Evolutionary conservation across 345 rosid species (phyloP), one percentile per base, ranked within the genome.

Genomic region (Lepidium africanum): DNA sequence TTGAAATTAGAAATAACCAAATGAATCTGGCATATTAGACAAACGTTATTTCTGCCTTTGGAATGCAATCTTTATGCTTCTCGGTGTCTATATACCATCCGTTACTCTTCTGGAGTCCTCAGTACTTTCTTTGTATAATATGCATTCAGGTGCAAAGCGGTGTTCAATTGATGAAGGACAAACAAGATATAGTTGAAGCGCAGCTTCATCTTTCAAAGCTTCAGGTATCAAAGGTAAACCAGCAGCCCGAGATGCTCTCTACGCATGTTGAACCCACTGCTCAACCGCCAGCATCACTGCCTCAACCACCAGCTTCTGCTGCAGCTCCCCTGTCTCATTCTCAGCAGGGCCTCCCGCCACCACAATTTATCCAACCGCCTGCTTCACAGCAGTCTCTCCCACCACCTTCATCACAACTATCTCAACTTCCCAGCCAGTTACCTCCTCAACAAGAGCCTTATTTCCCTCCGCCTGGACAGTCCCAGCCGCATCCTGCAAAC

Each of bases 371-470:
- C 15, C 78, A 58, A 39, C 82, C 76, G 40, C 70, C 76, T 1
- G 67, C 78, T 5, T 71, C 83, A 36, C 92, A 83, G 66, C 92
- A 78, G 36, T 80, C 60, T 72, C 71, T 75, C 58, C 82, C 81
- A 6, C 77, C 85, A 70, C 79, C 86, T 49, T 46, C 77, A 48
- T 81, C 82, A 35, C 81, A 88, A 68, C 73, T 78, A n/a, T 69
- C 79, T 74, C 92, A 83, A 48, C 77, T 67, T 74, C 77, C 85
- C 16, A 85, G 54, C 69, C 93, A 90, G 75, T 92, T 89, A 17
- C 74, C 85, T 30, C 83, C 93, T 57, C 96, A 82, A 47, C 89
- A 73, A 38, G 98, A 92, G 25, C 77, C 87, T 50, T 92, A 86
- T 77, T 84, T 76, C 71, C 72, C 81, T 33, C 83, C 86, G 0